Evolutionary conservation across 2,329 filamentous ascomycete species (phyloP), one percentile per base, ranked within the genome.

Genomic region (Calonectria ilicicola): DNA sequence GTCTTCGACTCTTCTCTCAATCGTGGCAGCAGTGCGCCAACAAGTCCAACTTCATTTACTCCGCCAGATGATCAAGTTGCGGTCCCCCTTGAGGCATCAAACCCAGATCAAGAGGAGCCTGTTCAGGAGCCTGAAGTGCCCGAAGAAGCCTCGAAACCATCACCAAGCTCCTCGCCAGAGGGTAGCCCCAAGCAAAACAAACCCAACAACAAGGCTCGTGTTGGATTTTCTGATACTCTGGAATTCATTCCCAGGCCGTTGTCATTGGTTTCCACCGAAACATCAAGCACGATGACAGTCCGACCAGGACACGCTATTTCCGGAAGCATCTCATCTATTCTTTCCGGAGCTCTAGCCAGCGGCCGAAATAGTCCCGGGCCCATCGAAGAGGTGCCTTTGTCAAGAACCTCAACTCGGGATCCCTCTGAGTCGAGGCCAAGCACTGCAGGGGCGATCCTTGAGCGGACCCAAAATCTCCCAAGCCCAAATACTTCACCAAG

Each of bases 221-320:
- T 98, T 56, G 94, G 93, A 1, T 98, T 98, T 80, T 95, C 94
- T 1, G 95, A 97, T 75, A 94, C 91, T 14, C 88, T 97, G 32
- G 94, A 97, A 82, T 95, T 94, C 74, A 96, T 96, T 77, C 93
- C 93, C 6, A 91, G 95, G 14, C 95, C 96, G 0, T 85, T 97
- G 21, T 98, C 96, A 2, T 87, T 96, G 23, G 92, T 97, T 17
- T 98, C 95, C 1, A 96, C 92, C 23, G 95, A 97, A 81, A 95
- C 94, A 0, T 93, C 95, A 56, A 95, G 93, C 80, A 97, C 93
- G 3, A 86, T 91, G 67, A 95, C 94, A 0, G 89, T 92, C 21
- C 90, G 91, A 29, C 89, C 89, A 4, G 91, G 91, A 6, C 94
- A 96, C 81, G 94, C 93, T 2, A 88, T 94, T 40, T 93, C 93